Evolutionary conservation across 768 basidiomycete genomes (phyloP), one percentile per base, ranked within the genome.

Genomic region (Chiua virens): DNA sequence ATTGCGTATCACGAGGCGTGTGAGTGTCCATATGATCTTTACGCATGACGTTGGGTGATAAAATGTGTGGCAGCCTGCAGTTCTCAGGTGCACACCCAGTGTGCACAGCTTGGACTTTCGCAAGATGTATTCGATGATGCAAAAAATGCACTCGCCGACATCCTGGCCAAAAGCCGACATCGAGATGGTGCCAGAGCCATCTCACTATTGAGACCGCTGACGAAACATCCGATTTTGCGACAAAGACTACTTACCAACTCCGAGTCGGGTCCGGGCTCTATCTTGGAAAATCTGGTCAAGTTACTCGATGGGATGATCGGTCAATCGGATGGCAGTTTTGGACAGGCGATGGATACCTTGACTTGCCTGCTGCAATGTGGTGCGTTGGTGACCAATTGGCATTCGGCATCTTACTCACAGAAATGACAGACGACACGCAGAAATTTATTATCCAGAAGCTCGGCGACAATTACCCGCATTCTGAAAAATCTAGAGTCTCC

Each of bases 271-370:
- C n/a, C n/a, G n/a, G n/a, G n/a, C n/a, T n/a, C n/a, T n/a, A n/a
- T 53, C 22, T 43, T 59, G 38, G 17, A 50, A 1, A 49, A 2
- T 6, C 43, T 62, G 15, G 41, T 62, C 25, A 4, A 30, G 2
- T 25, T 62, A 8, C 42, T 62, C 9, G 61, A 62, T 38, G 13
- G 1, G n/a, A 49, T 53, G 14, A 7, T 56, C 14, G 8, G 6
- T 0, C 28, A 52, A 35, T 34, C 37, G 0, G 48, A n/a, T 9
- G 34, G 20, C 2, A 51, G 46, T 18, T 62, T 62, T 23, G 43
- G 37, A 25, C 57, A 49, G 34, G 61, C 50, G 18, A 62, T 62
- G 61, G 50, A 63, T 5, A 45, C 52, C 18, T 20, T 62, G 37
- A 42, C 21, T 15, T 56, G 50, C 14, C 21, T 62, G 13, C 13